Evolutionary conservation across 306 rosid genomes (phyloP).

Genomic region (Styphnolobium japonicum): DNA sequence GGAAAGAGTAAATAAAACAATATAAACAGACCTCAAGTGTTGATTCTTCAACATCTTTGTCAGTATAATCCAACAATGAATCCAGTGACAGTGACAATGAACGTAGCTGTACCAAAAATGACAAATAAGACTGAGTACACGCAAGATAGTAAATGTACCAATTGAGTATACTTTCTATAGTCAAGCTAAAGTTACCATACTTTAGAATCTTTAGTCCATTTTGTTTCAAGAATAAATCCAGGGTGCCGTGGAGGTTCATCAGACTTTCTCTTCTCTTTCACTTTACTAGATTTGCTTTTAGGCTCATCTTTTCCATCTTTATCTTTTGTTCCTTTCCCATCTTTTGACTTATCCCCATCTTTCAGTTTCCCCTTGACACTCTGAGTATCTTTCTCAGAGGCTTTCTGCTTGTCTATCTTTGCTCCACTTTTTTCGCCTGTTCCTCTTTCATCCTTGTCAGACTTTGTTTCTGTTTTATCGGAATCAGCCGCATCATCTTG

Average conservation of each 20-base stretch:
- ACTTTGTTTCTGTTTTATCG: constrained; percentile 44
- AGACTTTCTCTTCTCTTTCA: constrained; percentile 71
- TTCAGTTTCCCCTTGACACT: constrained; percentile 48
- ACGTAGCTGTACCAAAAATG: constrained; percentile 59
- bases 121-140: constrained; percentile 10
- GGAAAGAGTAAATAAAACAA: background rate
- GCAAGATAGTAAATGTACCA: background rate
- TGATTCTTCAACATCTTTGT: constrained; percentile 91
- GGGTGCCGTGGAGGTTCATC: constrained; percentile 98
- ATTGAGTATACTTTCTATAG: background rate
- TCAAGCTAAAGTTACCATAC: constrained; percentile 47
- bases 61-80: constrained; percentile 80
- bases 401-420: constrained; percentile 49
- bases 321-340: constrained; percentile 54
- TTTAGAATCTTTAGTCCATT: constrained; percentile 66
- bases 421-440: constrained; percentile 46
- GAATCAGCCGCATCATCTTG: constrained; percentile 36
- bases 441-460: constrained; percentile 51
- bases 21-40: constrained; percentile 76
- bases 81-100: constrained; percentile 80
- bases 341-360: constrained; percentile 71
- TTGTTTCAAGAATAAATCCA: constrained; percentile 79
- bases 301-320: constrained; percentile 58
- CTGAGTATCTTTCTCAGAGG: constrained; percentile 42
- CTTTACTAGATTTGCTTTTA: constrained; percentile 62